Evolutionary conservation across 148 eudicot species (phyloP), one percentile per base, ranked within the genome.

Genomic region (Limonium bicolor): DNA sequence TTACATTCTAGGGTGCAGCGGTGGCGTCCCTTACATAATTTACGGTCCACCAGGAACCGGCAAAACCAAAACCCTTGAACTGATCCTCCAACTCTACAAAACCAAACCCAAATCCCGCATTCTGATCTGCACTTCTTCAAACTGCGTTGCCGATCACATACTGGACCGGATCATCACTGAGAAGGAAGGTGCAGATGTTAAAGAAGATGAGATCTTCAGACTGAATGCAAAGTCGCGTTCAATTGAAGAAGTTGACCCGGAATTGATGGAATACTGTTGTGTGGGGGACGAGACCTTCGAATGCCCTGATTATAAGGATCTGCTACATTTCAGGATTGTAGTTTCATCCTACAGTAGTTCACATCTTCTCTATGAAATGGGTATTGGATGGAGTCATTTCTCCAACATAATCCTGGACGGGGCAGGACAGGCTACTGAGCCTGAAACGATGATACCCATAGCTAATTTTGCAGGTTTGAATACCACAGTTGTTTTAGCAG

Each of bases 391-490:
- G 18, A 78, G 80, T 25, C 79, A 85, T 51, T 90, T 90, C 66
- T 73, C 99, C n/a, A 77, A 90, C 53, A 66, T 90, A 30, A 81
- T 90, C 55, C 46, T 90, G 50, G 99, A 90, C 24, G 95, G 81
- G 72, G 95, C 95, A 5, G 99, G 94, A 45, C 99, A 90, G 56
- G 99, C 99, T 55, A 80, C 99, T 4, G 99, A 90, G 70, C 95
- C 99, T 1, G 99, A 90, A 58, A 76, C 95, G 22, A 81, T 90
- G 84, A 61, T 90, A 56, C 95, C 99, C 21, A 48, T 90, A 5
- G 75, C 99, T 27, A 62, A 72, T 30, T 76, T 85, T 53, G 60
- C 64, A 44, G 31, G 24, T 9, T 50, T 59, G 22, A 53, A 55
- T 12, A 75, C 95, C 0, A 80, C 73, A 20, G 71, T 85, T 37